These are phyloP conservation scores for Talaromyces trachyspermus DNA, from an alignment of 495 filamentous ascomycete genomes.

Conservation along the genomic window DNA sequence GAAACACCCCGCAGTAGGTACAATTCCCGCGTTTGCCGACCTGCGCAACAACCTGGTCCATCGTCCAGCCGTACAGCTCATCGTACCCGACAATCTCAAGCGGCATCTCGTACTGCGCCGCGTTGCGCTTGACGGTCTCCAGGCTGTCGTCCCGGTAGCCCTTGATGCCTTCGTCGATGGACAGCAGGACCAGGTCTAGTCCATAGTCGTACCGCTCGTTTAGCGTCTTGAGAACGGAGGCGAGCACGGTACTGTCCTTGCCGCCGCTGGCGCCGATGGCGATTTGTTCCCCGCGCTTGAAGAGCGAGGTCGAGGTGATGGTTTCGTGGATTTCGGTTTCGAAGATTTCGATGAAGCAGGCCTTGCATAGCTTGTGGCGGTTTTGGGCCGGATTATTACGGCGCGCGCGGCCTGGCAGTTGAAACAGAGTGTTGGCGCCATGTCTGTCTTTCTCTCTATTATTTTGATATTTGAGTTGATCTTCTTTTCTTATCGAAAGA, in stretches of 20 bases:
- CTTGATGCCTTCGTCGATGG: constrained; percentile 94
- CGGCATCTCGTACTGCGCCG: constrained; percentile 80
- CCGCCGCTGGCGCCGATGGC: constrained; percentile 95
- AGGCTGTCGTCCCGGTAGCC: constrained; percentile 94
- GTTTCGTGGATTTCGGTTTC: constrained; percentile 93
- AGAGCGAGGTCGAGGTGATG: constrained; percentile 69
- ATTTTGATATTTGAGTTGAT: no score
- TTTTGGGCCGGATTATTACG: constrained; percentile 92
- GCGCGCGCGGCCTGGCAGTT: constrained; percentile 71
- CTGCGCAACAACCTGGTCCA: constrained; percentile 94
- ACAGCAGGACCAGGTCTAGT: constrained; percentile 75
- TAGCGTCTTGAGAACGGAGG: constrained; percentile 87
- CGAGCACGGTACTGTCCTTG: constrained; percentile 95
- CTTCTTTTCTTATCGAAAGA: no score
- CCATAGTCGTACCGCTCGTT: constrained; percentile 87
- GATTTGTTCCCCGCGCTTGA: constrained; percentile 75
- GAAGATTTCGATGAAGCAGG: constrained; percentile 80
- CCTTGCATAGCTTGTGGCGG: constrained; percentile 80
- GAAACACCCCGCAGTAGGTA: constrained; percentile 96
- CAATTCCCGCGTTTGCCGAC: constrained; percentile 98
- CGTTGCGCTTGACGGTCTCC: constrained; percentile 92
- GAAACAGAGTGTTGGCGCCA: constrained; percentile 60
- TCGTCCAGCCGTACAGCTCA: constrained; percentile 97
- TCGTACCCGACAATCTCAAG: constrained; percentile 87
- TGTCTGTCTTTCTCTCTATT: constrained; percentile 21